A percentile compares a stretch with the other conserved stretches of the same genome.
phyloP scores from a whole-genome alignment of 257 asterid species.

The Cruciata laevipes region DNA sequence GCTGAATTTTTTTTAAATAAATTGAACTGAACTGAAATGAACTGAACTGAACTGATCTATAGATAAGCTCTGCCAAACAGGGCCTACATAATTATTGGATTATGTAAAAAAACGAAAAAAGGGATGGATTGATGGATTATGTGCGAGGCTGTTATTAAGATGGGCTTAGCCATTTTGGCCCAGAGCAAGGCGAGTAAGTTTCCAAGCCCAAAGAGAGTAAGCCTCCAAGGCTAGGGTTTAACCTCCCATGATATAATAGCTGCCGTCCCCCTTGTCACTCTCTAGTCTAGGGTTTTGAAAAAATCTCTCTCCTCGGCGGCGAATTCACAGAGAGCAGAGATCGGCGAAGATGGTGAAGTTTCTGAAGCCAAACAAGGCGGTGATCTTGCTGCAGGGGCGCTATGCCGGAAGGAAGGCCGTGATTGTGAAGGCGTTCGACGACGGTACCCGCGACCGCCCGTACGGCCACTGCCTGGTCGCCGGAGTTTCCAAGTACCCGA shows the following conservation, averaged over 20 bases:
- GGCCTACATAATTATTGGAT: too few relatives aligned
- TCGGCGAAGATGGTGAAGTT: constrained; percentile 28
- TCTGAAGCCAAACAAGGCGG: constrained; percentile 32
- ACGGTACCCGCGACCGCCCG: constrained; percentile 37
- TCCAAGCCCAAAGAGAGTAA: neutral
- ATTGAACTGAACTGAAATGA: too few relatives aligned
- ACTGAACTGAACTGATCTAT: too few relatives aligned
- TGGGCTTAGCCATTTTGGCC: neutral
- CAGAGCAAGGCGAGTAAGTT: neutral
- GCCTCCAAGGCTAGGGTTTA: neutral
- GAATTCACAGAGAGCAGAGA: neutral
- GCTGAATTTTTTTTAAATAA: too few relatives aligned
- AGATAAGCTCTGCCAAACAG: too few relatives aligned
- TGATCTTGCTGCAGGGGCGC: constrained; percentile 28
- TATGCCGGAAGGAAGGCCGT: constrained; percentile 36
- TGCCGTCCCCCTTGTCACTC: neutral
- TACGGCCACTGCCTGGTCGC: constrained; percentile 38
- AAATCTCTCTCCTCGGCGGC: neutral
- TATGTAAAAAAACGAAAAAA: too few relatives aligned
- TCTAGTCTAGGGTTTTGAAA: neutral
- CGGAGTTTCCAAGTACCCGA: constrained; percentile 30
- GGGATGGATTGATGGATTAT: too few relatives aligned
- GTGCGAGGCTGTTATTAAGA: too few relatives aligned
- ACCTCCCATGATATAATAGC: neutral
- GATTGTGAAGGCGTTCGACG: constrained; percentile 30